Percentiles rank a stretch among this genome's conserved stretches.
These are phyloP conservation scores for Didymosphaeria variabile DNA, from an alignment of 2,329 filamentous ascomycete species.

Conservation along the genomic window DNA sequence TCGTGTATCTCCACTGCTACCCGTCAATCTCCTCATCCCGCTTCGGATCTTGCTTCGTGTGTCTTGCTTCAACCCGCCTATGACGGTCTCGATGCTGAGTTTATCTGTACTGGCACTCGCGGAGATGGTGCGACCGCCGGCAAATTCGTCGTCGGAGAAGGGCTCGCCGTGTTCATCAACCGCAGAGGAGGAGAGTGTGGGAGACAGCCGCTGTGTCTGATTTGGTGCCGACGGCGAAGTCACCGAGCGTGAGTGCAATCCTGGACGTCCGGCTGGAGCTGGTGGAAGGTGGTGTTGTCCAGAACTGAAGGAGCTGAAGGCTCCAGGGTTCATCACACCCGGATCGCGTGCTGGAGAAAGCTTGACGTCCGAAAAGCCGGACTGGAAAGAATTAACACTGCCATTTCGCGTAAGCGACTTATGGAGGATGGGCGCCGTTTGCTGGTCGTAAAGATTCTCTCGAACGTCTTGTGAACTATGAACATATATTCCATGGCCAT, in stretches of 20 bases:
- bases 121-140: conserved; percentile 52
- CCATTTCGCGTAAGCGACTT: conserved; percentile 79
- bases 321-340: conserved; percentile 65
- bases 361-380: conserved; percentile 79
- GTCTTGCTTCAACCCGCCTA: conserved; percentile 66
- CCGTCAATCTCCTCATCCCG: conserved; percentile 70
- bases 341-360: conserved; percentile 66
- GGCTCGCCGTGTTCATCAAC: conserved; percentile 80
- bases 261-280: conserved; percentile 61
- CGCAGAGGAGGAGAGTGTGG: conserved; percentile 68
- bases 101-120: conserved; percentile 30
- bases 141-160: conserved; percentile 79
- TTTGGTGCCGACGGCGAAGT: conserved; percentile 75
- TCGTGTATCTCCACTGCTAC: conserved; percentile 57
- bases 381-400: conserved; percentile 81
- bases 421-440: conserved; percentile 88
- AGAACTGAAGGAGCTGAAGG: conserved; percentile 55
- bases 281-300: conserved; percentile 28
- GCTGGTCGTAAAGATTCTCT: conserved; percentile 89
- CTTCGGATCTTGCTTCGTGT: conserved; percentile 60
- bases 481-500: conserved; percentile 36
- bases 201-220: conserved; percentile 54
- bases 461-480: conserved; percentile 69
- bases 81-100: conserved; percentile 59
- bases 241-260: conserved; percentile 80